Conservation (phyloP, 78 protist species). For the Pigoraptor vietnamica region DNA sequence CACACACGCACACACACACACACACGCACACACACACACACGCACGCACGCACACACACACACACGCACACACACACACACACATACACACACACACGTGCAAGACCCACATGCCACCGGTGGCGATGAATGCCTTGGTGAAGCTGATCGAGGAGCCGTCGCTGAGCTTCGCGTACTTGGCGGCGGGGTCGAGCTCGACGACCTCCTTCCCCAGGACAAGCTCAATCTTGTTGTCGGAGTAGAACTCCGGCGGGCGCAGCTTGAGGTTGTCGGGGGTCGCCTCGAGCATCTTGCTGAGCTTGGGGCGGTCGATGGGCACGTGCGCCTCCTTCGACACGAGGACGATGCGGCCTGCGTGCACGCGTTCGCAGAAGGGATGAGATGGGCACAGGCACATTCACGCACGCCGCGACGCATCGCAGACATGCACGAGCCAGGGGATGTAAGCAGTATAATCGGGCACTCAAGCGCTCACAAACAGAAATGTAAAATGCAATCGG, state of each 20-base stretch:
- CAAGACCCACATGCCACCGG: conserved; percentile 14
- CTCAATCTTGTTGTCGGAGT: not conserved
- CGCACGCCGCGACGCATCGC: too few species aligned
- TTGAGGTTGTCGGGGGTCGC: not conserved
- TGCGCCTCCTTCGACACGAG: conserved; percentile 2
- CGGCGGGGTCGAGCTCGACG: not conserved
- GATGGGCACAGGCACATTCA: too few species aligned
- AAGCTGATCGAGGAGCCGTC: not conserved
- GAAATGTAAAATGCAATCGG: too few species aligned
- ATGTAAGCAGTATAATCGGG: too few species aligned
- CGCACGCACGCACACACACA: too few species aligned
- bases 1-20: too few species aligned
- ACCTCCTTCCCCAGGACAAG: conserved; percentile 1
- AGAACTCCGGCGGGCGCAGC: not conserved
- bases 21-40: too few species aligned
- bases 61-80: too few species aligned
- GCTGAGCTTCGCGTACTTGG: not conserved
- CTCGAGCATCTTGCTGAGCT: conserved; percentile 14
- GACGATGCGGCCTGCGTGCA: not conserved
- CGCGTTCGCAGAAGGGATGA: not conserved
- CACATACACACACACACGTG: too few species aligned
- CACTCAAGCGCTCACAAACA: too few species aligned
- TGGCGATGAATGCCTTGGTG: not conserved
- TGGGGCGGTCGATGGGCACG: conserved; percentile 22
- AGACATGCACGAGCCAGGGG: too few species aligned